Evolutionary conservation across 1,139 yeast species (phyloP).

Genomic region (Pichia sp.): DNA sequence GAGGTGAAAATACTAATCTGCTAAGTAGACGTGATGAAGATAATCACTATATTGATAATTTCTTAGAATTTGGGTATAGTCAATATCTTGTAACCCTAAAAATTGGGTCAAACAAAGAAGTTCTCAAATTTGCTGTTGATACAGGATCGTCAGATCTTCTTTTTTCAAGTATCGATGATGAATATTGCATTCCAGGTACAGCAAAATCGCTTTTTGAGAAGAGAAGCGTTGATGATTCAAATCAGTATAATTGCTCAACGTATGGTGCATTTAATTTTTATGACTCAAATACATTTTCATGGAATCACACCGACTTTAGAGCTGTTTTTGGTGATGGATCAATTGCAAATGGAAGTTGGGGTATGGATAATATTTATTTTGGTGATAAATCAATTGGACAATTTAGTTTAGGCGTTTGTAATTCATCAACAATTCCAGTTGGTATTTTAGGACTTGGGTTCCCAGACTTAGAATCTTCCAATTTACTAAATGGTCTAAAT

Average conservation of each 20-base stretch:
- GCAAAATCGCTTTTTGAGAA: neutral
- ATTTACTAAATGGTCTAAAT: neutral
- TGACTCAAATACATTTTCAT: slow-evolving; percentile 39
- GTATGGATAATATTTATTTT: slow-evolving; percentile 44
- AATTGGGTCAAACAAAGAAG: slow-evolving; percentile 51
- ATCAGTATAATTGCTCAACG: slow-evolving; percentile 30
- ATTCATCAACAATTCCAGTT: slow-evolving; percentile 40
- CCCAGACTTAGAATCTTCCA: slow-evolving; percentile 41
- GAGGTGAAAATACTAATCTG: neutral
- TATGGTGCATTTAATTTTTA: slow-evolving; percentile 46
- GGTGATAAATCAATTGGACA: slow-evolving; percentile 37
- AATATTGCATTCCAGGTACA: slow-evolving; percentile 20
- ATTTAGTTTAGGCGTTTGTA: slow-evolving; percentile 55
- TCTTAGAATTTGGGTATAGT: neutral
- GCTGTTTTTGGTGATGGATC: slow-evolving; percentile 60
- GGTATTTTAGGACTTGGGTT: slow-evolving; percentile 63
- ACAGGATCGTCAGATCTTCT: slow-evolving; percentile 69
- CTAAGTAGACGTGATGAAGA: neutral
- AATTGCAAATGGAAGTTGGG: slow-evolving; percentile 60
- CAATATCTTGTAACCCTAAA: slow-evolving; percentile 34
- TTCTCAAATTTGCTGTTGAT: slow-evolving; percentile 49
- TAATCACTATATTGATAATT: neutral
- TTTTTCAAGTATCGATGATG: slow-evolving; percentile 35
- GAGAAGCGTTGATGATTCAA: neutral
- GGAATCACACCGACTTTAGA: slow-evolving; percentile 40